A percentile compares a stretch with the other conserved stretches of the same genome.
Conservation (phyloP, 2,329 filamentous ascomycete species). For the Aspergillus brasiliensis region DNA sequence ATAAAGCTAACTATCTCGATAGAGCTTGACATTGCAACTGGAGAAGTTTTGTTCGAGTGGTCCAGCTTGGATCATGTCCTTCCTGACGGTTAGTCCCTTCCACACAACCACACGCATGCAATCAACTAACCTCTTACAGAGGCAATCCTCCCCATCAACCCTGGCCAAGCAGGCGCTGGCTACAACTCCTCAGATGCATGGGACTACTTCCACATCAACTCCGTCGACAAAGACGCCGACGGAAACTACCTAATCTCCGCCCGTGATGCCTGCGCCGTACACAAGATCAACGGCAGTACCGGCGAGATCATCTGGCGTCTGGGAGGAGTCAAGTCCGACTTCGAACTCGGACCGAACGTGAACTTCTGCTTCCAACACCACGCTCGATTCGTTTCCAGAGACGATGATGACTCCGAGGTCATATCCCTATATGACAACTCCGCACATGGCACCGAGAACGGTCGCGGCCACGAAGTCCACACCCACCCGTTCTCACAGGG, state of each 20-base stretch:
- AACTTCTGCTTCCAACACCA: constrained; percentile 39
- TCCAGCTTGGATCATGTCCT: no score
- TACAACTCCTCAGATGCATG: no score
- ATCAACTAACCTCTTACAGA: no score
- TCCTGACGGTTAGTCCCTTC: no score
- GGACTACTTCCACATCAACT: constrained; percentile 41
- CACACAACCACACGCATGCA: no score
- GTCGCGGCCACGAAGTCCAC: constrained; percentile 28
- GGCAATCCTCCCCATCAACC: no score
- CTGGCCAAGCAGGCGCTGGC: no score
- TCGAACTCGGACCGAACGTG: constrained; percentile 31
- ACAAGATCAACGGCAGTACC: constrained; percentile 36
- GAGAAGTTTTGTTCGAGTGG: no score
- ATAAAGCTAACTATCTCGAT: no score
- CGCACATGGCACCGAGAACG: constrained; percentile 27
- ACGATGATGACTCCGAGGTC: constrained; percentile 25
- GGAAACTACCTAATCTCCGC: constrained; percentile 43
- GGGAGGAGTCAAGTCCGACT: constrained; percentile 33
- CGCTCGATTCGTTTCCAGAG: constrained; percentile 30
- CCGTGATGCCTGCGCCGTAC: constrained; percentile 39
- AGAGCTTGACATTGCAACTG: no score
- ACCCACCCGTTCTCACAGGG: constrained; percentile 5
- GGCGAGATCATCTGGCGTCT: constrained; percentile 41
- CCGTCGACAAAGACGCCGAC: constrained; percentile 38
- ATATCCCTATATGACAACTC: constrained; percentile 37